Percentiles rank a stretch among this genome's conserved stretches.
Conservation (phyloP, 192 early-diverging fungal species). For the Phycomyces blakesleeanus region DNA sequence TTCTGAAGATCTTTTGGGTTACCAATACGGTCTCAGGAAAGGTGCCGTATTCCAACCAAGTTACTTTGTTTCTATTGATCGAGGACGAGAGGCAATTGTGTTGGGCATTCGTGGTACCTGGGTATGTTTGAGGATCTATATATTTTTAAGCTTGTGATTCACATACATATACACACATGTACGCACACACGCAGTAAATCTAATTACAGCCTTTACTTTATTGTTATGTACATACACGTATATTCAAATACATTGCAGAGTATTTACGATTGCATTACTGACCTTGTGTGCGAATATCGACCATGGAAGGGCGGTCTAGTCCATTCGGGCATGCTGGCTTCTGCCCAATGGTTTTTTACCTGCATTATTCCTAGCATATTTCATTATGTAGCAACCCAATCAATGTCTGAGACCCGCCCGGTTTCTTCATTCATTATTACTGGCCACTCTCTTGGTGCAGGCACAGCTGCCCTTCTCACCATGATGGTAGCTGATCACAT, state of each 20-base stretch:
- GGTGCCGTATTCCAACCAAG: conserved; percentile 64
- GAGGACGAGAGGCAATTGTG: conserved; percentile 57
- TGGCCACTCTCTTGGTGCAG: conserved; percentile 65
- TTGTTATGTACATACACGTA: too few relatives aligned
- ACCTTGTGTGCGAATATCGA: conserved; percentile 75
- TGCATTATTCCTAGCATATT: conserved; percentile 59
- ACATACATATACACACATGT: too few relatives aligned
- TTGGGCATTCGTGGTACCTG: conserved; percentile 70
- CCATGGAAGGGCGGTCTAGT: conserved; percentile 78
- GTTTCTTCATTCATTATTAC: conserved; percentile 52
- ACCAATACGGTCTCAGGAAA: conserved; percentile 65
- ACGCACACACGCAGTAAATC: too few relatives aligned
- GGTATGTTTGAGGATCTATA: too few relatives aligned
- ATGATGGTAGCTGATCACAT: conserved; percentile 60
- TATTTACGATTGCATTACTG: conserved; percentile 68
- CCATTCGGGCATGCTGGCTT: conserved; percentile 71
- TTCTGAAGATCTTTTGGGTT: conserved; percentile 63
- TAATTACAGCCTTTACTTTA: too few relatives aligned
- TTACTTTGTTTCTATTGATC: conserved; percentile 70
- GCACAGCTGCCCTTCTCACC: conserved; percentile 60
- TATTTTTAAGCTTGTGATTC: too few relatives aligned
- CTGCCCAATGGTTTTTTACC: conserved; percentile 64
- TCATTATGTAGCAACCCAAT: conserved; percentile 34
- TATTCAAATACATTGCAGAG: conserved; percentile 42
- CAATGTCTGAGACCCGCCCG: conserved; percentile 25